Evolutionary conservation across 306 rosid genomes (phyloP).

Genomic region (Pterocarpus santalinus): DNA sequence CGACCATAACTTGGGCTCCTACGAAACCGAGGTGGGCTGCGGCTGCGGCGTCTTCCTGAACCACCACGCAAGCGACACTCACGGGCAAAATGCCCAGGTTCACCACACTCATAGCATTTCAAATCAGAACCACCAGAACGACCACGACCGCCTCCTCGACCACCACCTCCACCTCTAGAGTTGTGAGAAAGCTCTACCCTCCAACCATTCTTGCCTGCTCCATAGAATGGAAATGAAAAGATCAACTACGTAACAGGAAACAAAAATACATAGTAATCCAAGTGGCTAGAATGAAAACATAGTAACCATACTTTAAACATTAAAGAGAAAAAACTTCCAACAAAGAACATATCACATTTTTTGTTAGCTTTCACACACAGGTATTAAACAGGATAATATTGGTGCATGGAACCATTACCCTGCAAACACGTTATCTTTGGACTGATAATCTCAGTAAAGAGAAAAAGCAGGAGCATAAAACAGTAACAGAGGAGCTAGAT

Average conservation of each 20-base stretch:
- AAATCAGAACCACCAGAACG: conserved; percentile 96
- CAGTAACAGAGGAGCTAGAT: background rate
- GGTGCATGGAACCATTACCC: conserved; percentile 26
- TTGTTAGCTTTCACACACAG: background rate
- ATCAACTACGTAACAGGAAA: background rate
- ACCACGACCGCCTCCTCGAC: conserved; percentile 84
- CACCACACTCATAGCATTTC: conserved; percentile 99
- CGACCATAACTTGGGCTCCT: conserved; percentile 99
- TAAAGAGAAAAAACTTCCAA: background rate
- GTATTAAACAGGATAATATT: conserved; percentile 6
- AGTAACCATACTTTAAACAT: background rate
- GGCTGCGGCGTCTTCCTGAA: conserved; percentile 93
- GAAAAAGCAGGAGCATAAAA: background rate
- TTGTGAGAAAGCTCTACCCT: conserved; percentile 99
- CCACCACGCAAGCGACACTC: conserved; percentile 95
- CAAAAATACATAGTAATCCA: background rate
- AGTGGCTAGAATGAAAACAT: background rate
- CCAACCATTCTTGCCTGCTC: conserved; percentile 96
- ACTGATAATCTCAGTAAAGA: background rate
- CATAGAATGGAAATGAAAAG: conserved; percentile 29
- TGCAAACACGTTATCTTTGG: conserved; percentile 22
- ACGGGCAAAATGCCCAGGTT: conserved; percentile 99
- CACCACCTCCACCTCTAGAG: conserved; percentile 82
- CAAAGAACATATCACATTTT: background rate
- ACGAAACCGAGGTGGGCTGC: conserved; percentile 91